Base-by-base conservation (phyloP, 805 yeast species). In the Yamadazyma insecticola region DNA sequence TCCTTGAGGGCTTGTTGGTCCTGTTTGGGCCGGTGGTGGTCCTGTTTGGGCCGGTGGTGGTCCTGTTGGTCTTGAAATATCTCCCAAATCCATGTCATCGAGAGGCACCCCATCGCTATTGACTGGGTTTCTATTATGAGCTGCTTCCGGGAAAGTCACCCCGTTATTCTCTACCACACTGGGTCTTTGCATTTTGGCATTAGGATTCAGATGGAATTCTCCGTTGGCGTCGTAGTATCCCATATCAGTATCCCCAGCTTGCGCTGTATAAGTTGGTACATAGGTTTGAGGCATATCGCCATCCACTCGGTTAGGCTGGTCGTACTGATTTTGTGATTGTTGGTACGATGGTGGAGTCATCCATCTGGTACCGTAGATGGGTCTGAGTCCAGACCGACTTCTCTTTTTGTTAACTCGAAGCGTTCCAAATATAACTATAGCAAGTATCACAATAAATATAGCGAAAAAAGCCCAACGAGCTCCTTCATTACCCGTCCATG, bases 261-360 rank as follows among this genome's bases (percentile, higher is more conserved):
- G 57, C 9, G 63, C 83, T 0, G 87, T 74, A 41, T 83, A 83
- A 2, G 79, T 68, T 0, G 94, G 94, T 1, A 81, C 85, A 43
- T 65, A 76, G 6, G 57, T 49, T 26, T 51, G 48, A 10, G 60
- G 63, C 35, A 50, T 40, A 20, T 57, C 67, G 2, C 71, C 70
- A 27, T 70, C 73, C 6, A 64, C 57, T 16, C 39, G 39, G 23
- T 40, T 43, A 1, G 70, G 71, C 27, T 65, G 67, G 32, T 69
- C 61, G 41, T 75, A 71, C 36, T 74, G 78, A 30, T 60, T 63
- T 45, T 82, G 83, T 1, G 87, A 73, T 43, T 78, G 86, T 28
- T 65, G 51, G 48, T 85, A 85, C 8, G 79, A 67, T 0, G 94
- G 94, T 5, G 96, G 96, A 0, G 92, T 81, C 63, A 87, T 75